Conservation (phyloP, 2,329 filamentous ascomycete species). For the Tolypocladium guangdongense region DNA sequence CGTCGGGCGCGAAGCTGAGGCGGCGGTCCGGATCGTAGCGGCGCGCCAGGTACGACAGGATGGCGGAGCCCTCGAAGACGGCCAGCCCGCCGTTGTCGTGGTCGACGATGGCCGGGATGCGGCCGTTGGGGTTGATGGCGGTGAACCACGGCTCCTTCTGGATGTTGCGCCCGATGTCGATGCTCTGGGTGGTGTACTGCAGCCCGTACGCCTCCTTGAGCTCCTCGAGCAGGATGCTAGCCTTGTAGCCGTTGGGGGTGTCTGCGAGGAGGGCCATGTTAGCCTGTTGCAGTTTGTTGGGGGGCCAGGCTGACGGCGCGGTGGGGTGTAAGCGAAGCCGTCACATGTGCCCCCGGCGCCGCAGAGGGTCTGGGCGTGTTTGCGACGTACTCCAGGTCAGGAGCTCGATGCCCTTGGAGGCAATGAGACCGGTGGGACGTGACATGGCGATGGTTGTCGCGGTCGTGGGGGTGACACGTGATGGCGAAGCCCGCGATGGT, state of each 20-base stretch:
- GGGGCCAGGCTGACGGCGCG: neutral
- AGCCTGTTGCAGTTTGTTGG: neutral
- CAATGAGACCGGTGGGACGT: slow-evolving; percentile 42
- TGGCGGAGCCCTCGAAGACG: slow-evolving; percentile 67
- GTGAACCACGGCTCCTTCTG: slow-evolving; percentile 60
- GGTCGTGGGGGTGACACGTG: neutral
- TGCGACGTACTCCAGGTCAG: slow-evolving; percentile 37
- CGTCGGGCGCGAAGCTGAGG: slow-evolving; percentile 26
- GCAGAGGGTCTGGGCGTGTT: neutral
- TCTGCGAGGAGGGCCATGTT: slow-evolving; percentile 12
- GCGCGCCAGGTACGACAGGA: slow-evolving; percentile 63
- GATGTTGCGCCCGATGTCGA: slow-evolving; percentile 51
- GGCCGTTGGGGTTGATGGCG: slow-evolving; percentile 50
- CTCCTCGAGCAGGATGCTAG: slow-evolving; percentile 52
- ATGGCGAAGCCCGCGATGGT: neutral
- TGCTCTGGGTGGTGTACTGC: slow-evolving; percentile 45
- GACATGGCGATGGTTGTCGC: slow-evolving; percentile 11
- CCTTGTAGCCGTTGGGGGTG: slow-evolving; percentile 46
- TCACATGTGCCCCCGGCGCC: neutral
- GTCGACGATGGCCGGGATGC: slow-evolving; percentile 55
- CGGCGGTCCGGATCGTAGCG: slow-evolving; percentile 53
- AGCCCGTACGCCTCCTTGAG: slow-evolving; percentile 53
- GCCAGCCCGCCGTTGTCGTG: slow-evolving; percentile 49
- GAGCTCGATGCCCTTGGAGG: slow-evolving; percentile 53
- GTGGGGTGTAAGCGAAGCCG: neutral